Percentiles rank a stretch among this genome's conserved stretches.
Evolutionary conservation across 306 rosid species (phyloP).

Genomic region (Dalbergia cultrata): DNA sequence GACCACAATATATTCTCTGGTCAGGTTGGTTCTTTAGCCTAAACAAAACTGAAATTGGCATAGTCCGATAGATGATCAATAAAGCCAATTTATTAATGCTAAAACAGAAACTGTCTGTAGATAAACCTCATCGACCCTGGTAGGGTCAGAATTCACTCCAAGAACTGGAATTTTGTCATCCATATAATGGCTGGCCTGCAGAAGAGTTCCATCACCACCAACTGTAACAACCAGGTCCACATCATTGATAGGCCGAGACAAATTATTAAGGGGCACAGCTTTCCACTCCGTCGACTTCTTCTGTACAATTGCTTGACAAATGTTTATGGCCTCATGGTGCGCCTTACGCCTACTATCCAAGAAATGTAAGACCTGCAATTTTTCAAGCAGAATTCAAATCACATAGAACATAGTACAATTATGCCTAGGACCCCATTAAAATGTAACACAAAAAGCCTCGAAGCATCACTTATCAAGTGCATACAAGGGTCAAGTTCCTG

Average conservation of each 20-base stretch:
- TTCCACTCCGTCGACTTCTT: constrained; percentile 82
- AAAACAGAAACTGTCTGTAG: constrained; percentile 29
- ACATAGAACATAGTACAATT: constrained; percentile 20
- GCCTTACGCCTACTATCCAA: constrained; percentile 71
- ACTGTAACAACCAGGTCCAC: constrained; percentile 85
- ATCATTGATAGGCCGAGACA: constrained; percentile 68
- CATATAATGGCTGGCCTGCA: constrained; percentile 87
- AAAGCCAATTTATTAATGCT: constrained; percentile 27
- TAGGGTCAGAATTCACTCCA: constrained; percentile 98
- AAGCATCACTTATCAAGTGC: constrained; percentile 12
- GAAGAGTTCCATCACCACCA: constrained; percentile 96
- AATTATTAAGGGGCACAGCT: constrained; percentile 57
- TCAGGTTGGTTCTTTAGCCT: not conserved
- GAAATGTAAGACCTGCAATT: constrained; percentile 65
- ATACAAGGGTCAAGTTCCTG: not conserved
- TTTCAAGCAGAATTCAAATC: constrained; percentile 32
- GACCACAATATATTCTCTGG: constrained; percentile 27
- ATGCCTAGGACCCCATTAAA: constrained; percentile 53
- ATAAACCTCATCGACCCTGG: constrained; percentile 76
- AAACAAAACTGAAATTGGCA: constrained; percentile 3
- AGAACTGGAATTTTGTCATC: constrained; percentile 80
- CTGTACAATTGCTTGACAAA: constrained; percentile 76
- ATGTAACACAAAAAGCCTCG: constrained; percentile 6
- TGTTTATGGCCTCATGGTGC: constrained; percentile 74
- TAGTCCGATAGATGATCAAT: constrained; percentile 28